These are phyloP conservation scores for Epichloe sp. DNA, from an alignment of 2,329 filamentous ascomycete genomes.

Conservation along the genomic window DNA sequence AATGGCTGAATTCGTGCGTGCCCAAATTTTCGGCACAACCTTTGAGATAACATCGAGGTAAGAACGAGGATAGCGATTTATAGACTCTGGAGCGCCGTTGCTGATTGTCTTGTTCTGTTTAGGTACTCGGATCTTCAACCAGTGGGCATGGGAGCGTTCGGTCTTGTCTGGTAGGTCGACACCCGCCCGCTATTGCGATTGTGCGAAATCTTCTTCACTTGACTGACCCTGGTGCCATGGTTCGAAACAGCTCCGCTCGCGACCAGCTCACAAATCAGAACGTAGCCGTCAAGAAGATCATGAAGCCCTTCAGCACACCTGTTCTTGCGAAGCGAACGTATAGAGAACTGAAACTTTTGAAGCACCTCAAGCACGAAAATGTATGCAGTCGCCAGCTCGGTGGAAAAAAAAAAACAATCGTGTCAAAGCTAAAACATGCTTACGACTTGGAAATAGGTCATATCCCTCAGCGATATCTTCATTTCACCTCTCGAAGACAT, in stretches of 20 bases:
- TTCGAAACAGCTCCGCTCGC: constrained; percentile 66
- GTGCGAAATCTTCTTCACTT: background rate
- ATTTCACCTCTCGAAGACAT: constrained; percentile 98
- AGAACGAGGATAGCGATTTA: background rate
- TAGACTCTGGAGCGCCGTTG: background rate
- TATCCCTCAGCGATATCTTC: constrained; percentile 98
- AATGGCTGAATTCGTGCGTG: constrained; percentile 99
- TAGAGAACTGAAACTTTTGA: constrained; percentile 90
- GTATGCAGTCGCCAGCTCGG: constrained; percentile 32
- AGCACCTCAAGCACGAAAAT: constrained; percentile 95
- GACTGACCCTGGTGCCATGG: background rate
- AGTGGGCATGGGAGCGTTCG: constrained; percentile 98
- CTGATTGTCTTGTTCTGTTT: background rate
- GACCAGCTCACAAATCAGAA: constrained; percentile 95
- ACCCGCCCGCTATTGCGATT: background rate
- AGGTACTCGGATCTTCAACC: constrained; percentile 98
- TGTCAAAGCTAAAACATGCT: background rate
- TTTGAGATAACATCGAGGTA: constrained; percentile 99
- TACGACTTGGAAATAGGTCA: constrained; percentile 48
- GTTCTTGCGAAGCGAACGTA: constrained; percentile 97
- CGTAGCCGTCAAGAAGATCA: constrained; percentile 99
- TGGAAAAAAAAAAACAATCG: background rate
- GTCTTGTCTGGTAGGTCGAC: constrained; percentile 74
- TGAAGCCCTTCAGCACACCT: constrained; percentile 99
- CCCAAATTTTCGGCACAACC: constrained; percentile 98